Evolutionary conservation across 306 rosid species (phyloP), one percentile per base, ranked within the genome.

Genomic region (Quercus gilva): DNA sequence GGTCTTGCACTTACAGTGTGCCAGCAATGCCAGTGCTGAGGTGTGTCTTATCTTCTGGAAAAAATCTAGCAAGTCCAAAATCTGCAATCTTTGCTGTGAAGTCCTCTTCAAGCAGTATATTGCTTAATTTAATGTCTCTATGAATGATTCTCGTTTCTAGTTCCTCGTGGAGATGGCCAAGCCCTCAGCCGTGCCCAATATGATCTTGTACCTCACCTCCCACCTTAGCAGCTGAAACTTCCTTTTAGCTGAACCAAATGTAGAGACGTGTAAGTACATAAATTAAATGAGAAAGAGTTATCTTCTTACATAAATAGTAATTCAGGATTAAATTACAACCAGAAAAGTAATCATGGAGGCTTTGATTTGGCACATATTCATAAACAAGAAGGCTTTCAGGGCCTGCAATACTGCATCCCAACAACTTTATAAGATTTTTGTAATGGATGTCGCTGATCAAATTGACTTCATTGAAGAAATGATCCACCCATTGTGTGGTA

Each of bases 321-420:
- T 63, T n/a, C 55, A 73, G 72, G 79, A 75, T 26, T 37, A 76
- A 69, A 57, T 37, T 68, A 77, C 75, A 85, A 82, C 92, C 92
- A 43, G 82, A 84, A 79, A 87, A 70, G 87, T 91, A 85, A 74
- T 91, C 86, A 21, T 78, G 80, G 59, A 91, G 85, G 83, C 95
- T 91, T 76, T 51, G 83, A 74, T 91, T 91, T 25, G 92, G 87
- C 76, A 84, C 86, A 10, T 87, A 88, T 88, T 91, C 95, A 19
- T 91, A 91, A 80, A 91, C 91, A 67, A 91, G 90, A 79, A 91
- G 92, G 84, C 92, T 91, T 78, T 91, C 95, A 1, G 95, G 95
- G 74, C 95, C 92, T 41, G 95, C 85, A 74, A 91, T 89, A 84
- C 92, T 91, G 88, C 91, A 91, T 5, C 95, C 95, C 57, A 91